Evolutionary conservation across 2,329 filamentous ascomycete species (phyloP).

Genomic region (Claviceps capensis): DNA sequence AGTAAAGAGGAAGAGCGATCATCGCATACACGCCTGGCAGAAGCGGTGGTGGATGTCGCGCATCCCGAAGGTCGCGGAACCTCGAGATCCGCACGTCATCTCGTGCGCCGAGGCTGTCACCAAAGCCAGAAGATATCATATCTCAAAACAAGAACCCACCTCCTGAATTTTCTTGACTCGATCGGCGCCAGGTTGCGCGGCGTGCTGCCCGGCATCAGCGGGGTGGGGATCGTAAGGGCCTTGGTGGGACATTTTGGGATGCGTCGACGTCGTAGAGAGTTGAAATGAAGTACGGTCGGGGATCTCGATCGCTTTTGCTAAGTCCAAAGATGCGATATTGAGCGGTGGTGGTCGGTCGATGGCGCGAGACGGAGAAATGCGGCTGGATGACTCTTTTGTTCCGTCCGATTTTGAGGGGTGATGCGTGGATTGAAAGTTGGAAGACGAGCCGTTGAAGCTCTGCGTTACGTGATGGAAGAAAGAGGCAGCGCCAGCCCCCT

Average conservation of each 20-base stretch:
- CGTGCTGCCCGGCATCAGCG: conserved; percentile 4
- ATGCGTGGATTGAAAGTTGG: conserved; percentile 7
- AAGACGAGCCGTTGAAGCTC: neutral
- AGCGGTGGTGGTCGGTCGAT: neutral
- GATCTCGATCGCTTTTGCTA: conserved; percentile 7
- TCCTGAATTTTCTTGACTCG: conserved; percentile 4
- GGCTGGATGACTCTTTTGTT: neutral
- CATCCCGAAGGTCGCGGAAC: no score
- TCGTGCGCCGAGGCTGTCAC: neutral
- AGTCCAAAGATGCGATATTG: neutral
- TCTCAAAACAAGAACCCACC: conserved; percentile 1
- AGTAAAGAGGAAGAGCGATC: no score
- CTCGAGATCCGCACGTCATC: neutral
- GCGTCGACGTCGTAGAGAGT: neutral
- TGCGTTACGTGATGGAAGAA: conserved; percentile 1
- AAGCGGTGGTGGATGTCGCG: no score
- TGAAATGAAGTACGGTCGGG: conserved; percentile 4
- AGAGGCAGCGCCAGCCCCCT: conserved; percentile 7
- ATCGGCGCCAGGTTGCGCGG: conserved; percentile 1
- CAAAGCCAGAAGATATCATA: neutral
- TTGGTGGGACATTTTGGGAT: conserved; percentile 6
- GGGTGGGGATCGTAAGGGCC: conserved; percentile 6
- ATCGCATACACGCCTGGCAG: no score
- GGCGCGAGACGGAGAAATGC: neutral
- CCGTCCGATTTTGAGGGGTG: conserved; percentile 2